phyloP scores from a whole-genome alignment of 1,284 basidiomycete genomes.

The Cyathus olla region DNA sequence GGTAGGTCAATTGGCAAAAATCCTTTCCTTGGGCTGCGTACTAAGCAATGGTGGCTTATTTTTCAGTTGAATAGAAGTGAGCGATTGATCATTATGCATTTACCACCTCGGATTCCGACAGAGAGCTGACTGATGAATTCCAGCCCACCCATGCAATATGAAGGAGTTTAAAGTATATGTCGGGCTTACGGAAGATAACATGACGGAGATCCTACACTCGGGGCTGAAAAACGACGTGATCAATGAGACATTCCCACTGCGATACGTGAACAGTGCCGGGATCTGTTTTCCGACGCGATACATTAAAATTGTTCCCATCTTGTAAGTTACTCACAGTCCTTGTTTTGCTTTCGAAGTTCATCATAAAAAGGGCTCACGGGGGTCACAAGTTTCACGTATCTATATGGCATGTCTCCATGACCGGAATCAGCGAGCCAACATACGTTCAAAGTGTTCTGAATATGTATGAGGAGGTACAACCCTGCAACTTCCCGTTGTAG shows the following conservation, averaged over 20 bases:
- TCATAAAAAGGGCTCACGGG: too few species aligned
- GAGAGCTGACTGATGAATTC: slow-evolving; percentile 8
- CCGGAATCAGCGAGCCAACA: slow-evolving; percentile 64
- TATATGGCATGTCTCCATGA: slow-evolving; percentile 77
- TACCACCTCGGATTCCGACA: not conserved
- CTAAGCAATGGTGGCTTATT: not conserved
- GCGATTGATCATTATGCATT: slow-evolving; percentile 23
- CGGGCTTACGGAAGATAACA: slow-evolving; percentile 70
- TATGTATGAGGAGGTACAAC: slow-evolving; percentile 69
- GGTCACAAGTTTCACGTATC: slow-evolving; percentile 80
- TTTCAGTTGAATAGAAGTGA: slow-evolving; percentile 67
- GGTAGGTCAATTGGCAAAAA: slow-evolving; percentile 51
- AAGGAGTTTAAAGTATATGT: slow-evolving; percentile 82
- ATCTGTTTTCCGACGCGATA: slow-evolving; percentile 72
- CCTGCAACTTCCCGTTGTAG: too few species aligned
- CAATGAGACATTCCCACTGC: slow-evolving; percentile 72
- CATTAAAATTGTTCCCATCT: slow-evolving; percentile 79
- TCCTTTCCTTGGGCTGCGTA: slow-evolving; percentile 1
- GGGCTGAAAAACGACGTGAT: slow-evolving; percentile 72
- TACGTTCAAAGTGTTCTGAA: slow-evolving; percentile 64
- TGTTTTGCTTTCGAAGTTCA: too few species aligned
- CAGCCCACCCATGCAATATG: slow-evolving; percentile 85
- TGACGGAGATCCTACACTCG: slow-evolving; percentile 72
- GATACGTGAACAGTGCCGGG: slow-evolving; percentile 63
- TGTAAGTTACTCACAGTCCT: slow-evolving; percentile 55